phyloP scores from a whole-genome alignment of 2,329 filamentous ascomycete species.

The Aspergillus pseudotamarii region DNA sequence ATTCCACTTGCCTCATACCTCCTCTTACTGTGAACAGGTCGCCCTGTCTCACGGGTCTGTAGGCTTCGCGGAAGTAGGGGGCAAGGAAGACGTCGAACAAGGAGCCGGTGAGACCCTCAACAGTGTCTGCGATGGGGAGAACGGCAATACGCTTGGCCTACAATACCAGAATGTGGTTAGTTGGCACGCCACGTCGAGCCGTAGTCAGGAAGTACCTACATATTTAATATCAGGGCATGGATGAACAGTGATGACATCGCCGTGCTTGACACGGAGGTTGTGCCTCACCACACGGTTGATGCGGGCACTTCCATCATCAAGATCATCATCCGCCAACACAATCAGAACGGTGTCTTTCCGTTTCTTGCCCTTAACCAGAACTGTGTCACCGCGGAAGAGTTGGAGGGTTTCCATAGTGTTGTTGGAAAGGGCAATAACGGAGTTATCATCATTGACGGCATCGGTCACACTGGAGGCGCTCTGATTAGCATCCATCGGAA shows the following conservation, averaged over 20 bases:
- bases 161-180: background rate
- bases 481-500: constrained; percentile 25
- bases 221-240: constrained; percentile 99
- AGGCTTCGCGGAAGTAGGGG: constrained; percentile 98
- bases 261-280: constrained; percentile 97
- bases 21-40: constrained; percentile 97
- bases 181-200: background rate
- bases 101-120: constrained; percentile 95
- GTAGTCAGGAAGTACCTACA: constrained; percentile 59
- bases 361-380: constrained; percentile 99
- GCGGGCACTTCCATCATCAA: constrained; percentile 94
- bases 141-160: constrained; percentile 99
- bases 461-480: constrained; percentile 77
- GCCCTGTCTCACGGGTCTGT: constrained; percentile 94
- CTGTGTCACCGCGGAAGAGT: constrained; percentile 97
- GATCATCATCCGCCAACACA: constrained; percentile 93
- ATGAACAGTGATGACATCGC: constrained; percentile 95
- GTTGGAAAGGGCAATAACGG: constrained; percentile 96
- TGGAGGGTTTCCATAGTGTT: constrained; percentile 98
- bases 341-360: constrained; percentile 98
- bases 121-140: constrained; percentile 94
- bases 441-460: constrained; percentile 99
- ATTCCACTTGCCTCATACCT: constrained; percentile 98
- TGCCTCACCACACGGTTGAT: constrained; percentile 99
- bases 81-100: constrained; percentile 99